These are phyloP conservation scores for Hydnomerulius pinastri DNA, from an alignment of 768 basidiomycete species.

Conservation along the genomic window DNA sequence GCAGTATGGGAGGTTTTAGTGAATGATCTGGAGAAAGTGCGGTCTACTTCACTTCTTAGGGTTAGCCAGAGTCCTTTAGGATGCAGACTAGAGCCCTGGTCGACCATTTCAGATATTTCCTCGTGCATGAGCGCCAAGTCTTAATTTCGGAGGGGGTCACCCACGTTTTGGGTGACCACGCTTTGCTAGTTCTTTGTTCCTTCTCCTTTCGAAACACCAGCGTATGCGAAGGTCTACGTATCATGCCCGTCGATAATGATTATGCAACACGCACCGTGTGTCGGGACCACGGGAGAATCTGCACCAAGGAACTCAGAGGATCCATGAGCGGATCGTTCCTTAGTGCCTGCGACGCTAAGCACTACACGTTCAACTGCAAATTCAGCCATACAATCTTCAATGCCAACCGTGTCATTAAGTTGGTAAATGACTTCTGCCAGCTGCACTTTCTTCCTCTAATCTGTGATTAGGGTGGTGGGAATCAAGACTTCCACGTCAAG, in stretches of 20 bases:
- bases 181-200: too few relatives aligned
- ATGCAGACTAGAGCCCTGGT: too few relatives aligned
- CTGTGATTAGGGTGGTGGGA: background rate
- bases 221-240: too few relatives aligned
- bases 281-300: conserved; percentile 12
- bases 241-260: conserved; percentile 19
- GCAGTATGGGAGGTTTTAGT: conserved; percentile 48
- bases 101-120: too few relatives aligned
- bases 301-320: conserved; percentile 11
- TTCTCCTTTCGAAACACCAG: too few relatives aligned
- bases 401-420: conserved; percentile 9
- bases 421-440: conserved; percentile 4
- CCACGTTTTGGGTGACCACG: too few relatives aligned
- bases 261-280: conserved; percentile 21
- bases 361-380: conserved; percentile 8
- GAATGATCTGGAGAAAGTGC: too few relatives aligned
- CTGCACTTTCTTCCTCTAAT: too few relatives aligned
- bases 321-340: background rate
- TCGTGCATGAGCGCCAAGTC: too few relatives aligned
- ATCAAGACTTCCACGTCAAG: conserved; percentile 1
- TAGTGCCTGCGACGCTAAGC: conserved; percentile 10
- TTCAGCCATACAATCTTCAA: conserved; percentile 24
- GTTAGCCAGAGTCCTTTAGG: too few relatives aligned
- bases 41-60: too few relatives aligned
- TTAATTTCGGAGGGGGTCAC: too few relatives aligned